These are phyloP conservation scores for Talaromyces islandicus DNA, from an alignment of 2,329 filamentous ascomycete genomes.

Conservation along the genomic window DNA sequence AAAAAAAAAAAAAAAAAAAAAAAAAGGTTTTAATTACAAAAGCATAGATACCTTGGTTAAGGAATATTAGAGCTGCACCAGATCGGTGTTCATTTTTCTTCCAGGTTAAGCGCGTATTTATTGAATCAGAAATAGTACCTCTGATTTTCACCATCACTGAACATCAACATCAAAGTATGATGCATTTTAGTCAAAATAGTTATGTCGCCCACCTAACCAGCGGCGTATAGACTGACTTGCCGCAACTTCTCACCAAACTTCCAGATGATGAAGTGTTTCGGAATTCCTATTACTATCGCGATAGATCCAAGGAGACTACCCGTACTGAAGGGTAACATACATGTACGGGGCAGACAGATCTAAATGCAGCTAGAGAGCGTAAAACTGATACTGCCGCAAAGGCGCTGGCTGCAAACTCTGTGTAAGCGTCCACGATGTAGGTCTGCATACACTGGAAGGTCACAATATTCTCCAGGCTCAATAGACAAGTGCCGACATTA, in stretches of 20 bases:
- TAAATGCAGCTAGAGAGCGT: conserved; percentile 32
- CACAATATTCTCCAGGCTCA: conserved; percentile 43
- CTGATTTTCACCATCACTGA: too few relatives aligned
- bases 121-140: too few relatives aligned
- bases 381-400: conserved; percentile 28
- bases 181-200: neutral
- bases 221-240: conserved; percentile 43
- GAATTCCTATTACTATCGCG: conserved; percentile 34
- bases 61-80: too few relatives aligned
- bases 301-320: conserved; percentile 36
- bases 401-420: conserved; percentile 33
- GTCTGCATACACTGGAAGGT: conserved; percentile 42
- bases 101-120: too few relatives aligned
- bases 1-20: too few relatives aligned
- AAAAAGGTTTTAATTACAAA: too few relatives aligned
- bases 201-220: conserved; percentile 19
- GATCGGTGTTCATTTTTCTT: too few relatives aligned
- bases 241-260: conserved; percentile 43
- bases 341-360: conserved; percentile 37
- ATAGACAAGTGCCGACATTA: conserved; percentile 47
- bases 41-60: too few relatives aligned
- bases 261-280: conserved; percentile 48
- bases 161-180: neutral
- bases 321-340: conserved; percentile 29
- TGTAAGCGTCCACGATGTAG: conserved; percentile 36